These are phyloP conservation scores for Trifolium dubium DNA, from an alignment of 306 rosid species.

Conservation along the genomic window DNA sequence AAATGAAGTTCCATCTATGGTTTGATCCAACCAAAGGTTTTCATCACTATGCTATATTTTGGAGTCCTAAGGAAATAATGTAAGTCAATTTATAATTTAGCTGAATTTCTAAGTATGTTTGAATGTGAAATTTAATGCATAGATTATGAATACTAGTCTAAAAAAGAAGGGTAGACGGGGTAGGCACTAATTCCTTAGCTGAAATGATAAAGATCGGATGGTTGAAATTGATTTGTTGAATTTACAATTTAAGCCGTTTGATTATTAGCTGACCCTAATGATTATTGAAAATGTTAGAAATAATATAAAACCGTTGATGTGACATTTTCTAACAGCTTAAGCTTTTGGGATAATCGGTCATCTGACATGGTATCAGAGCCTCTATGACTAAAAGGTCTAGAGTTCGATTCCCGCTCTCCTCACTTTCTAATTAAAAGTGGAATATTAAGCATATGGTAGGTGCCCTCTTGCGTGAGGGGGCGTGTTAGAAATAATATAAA, in stretches of 20 bases:
- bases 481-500: no score
- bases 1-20: conserved; percentile 96
- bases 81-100: conserved; percentile 49
- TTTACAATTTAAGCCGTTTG: neutral
- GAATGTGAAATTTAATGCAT: conserved; percentile 13
- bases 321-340: no score
- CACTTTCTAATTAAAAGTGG: no score
- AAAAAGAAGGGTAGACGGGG: neutral
- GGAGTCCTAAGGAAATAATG: conserved; percentile 94
- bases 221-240: neutral
- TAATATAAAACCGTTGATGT: no score
- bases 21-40: conserved; percentile 89
- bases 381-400: no score
- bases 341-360: no score
- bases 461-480: no score
- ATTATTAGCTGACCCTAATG: neutral
- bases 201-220: neutral
- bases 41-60: conserved; percentile 89
- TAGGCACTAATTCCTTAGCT: neutral
- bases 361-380: no score
- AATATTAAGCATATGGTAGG: no score
- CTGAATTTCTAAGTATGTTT: neutral
- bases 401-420: no score
- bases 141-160: conserved; percentile 10
- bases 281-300: no score